Base-by-base conservation (phyloP, 2,329 filamentous ascomycete species). In the Didymella arachidicola region DNA sequence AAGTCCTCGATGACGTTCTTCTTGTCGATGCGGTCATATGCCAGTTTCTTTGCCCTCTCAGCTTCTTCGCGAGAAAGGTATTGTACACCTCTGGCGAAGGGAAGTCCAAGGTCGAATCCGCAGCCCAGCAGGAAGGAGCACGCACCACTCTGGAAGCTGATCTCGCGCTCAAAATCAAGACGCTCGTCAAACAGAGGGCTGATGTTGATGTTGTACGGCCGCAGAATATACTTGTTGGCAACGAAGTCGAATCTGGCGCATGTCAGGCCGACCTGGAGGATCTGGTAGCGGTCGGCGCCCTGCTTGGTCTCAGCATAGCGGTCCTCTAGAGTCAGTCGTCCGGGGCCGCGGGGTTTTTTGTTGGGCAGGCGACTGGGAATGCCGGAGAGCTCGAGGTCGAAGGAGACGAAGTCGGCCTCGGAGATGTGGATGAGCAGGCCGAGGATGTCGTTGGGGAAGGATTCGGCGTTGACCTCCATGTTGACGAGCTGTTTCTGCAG, bases 361-460 rank as follows among this genome's bases (percentile, higher is more conserved):
- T 68, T 66, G 43, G 77, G 75, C 25, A 80, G 80, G 5, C 67
- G 68, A 1, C 64, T 72, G 2, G 81, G 79, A 22, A 90, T 87
- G 2, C 88, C 88, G 14, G 87, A 89, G 44, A 90, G 83, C 72
- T 90, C 88, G 12, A 89, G 79, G 68, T 90, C 88, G 57, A 90
- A 79, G 3, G 87, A 80, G 12, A 90, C 83, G 65, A 89, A 89
- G 59, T 82, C 80, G 32, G 86, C 83, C 54, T 83, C 79, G 26
- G 84, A 81, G 55, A 90, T 82, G 56, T 84, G 79, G 59, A 82
- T 79, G 19, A 90, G 74, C 34, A 90, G 82, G 38, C 80, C 79
- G 3, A 87, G 79, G 7, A 89, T 76, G 27, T 82, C 76, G 29
- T 78, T 72, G 27, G 78, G 75, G 69, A 86, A 87, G 46, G 81